Base-by-base conservation (phyloP, 1,284 basidiomycete genomes). In the Ustilago crameri region DNA sequence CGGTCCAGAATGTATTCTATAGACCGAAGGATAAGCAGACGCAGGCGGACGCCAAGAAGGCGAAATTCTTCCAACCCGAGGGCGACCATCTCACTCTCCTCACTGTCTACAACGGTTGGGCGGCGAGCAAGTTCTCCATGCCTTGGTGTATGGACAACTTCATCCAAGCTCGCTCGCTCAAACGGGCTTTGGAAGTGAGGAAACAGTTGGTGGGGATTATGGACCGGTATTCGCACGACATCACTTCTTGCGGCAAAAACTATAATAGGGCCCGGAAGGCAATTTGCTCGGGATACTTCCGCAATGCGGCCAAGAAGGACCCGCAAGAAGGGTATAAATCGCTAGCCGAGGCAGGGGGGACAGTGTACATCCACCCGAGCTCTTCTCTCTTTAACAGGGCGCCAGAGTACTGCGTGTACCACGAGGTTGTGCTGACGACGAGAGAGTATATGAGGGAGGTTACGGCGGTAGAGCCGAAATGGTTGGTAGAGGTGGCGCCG, bases 41-140 rank as follows among this genome's bases (percentile, higher is more conserved):
- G 12, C 95, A 98, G 85, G 96, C 96, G 0, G 95, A 98, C 84
- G 93, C 94, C 23, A 98, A 98, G 86, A 98, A 98, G 84, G 95
- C 95, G 30, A 97, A 98, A 84, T 82, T 82, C 68, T 82, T 81
- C 74, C 82, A 98, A 83, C 93, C 95, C 0, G 96, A 98, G 85
- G 96, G 95, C 9, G 95, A 99, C 80, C 92, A 98, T 81, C 86
- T 99, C 45, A 99, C 95, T 7, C 85, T 99, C 27, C 85, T 98
- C 64, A 92, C 94, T 4, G 96, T 98, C 2, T 98, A 98, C 86
- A 98, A 98, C 74, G 95, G 93, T 9, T 98, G 96, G 96, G 96
- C 95, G 80, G 90, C 87, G 9, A 93, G 90, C 74, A 96, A 93
- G 82, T 98, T 95, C 83, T 93, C 91, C 49, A 66, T 75, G 84